Evolutionary conservation across 78 protist genomes (phyloP).

Genomic region (Dictyostelium brefeldianum): DNA sequence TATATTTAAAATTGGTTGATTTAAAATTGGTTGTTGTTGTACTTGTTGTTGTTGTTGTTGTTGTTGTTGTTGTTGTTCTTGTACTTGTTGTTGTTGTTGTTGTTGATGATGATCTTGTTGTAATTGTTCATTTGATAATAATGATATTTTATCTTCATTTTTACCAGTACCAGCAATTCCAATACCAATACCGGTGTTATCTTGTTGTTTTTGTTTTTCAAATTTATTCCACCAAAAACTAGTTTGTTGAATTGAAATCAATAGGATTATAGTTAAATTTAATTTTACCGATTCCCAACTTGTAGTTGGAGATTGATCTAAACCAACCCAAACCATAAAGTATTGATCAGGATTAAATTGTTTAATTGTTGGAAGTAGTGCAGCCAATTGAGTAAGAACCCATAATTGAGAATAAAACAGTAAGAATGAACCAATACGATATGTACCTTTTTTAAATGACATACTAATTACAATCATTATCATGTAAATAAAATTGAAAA

Average conservation of each 20-base stretch:
- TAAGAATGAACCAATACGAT: slow-evolving; percentile 49
- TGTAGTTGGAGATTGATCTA: background rate
- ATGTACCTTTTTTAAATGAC: slow-evolving; percentile 71
- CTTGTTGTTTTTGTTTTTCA: slow-evolving; percentile 2
- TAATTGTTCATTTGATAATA: slow-evolving; percentile 16
- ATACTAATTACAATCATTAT: slow-evolving; percentile 47
- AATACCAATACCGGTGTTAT: background rate
- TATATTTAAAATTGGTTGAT: no score
- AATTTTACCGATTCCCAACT: slow-evolving; percentile 28
- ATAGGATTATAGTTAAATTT: slow-evolving; percentile 31
- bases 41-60: no score
- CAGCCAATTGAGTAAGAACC: slow-evolving; percentile 63
- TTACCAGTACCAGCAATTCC: background rate
- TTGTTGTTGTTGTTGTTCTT: no score
- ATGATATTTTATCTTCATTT: slow-evolving; percentile 5
- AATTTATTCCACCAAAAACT: slow-evolving; percentile 64
- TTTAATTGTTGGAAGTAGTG: slow-evolving; percentile 26
- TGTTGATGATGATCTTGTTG: no score
- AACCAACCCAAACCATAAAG: slow-evolving; percentile 57
- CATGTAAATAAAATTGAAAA: slow-evolving; percentile 51
- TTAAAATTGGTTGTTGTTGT: no score
- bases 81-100: no score
- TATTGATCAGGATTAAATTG: background rate
- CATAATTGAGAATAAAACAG: slow-evolving; percentile 48
- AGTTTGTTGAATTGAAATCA: slow-evolving; percentile 55